Evolutionary conservation across 768 basidiomycete species (phyloP).

Genomic region (Mrakia frigida): DNA sequence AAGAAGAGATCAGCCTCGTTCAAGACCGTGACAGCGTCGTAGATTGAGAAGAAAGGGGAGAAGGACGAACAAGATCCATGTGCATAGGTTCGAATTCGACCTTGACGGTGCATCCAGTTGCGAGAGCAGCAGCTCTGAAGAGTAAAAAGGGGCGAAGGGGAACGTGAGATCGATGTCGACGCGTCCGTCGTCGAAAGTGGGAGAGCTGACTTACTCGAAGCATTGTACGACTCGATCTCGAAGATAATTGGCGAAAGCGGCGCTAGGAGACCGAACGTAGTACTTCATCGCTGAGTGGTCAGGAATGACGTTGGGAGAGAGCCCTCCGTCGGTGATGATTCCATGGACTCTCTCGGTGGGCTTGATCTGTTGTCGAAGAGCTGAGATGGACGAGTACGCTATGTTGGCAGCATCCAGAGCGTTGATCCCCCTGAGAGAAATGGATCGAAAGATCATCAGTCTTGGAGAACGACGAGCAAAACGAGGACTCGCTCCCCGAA

Average conservation of each 20-base stretch:
- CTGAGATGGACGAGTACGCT: slow-evolving; percentile 71
- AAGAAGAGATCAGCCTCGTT: too few species aligned
- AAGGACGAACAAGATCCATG: slow-evolving; percentile 21
- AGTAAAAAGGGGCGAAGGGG: background rate
- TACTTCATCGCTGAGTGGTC: slow-evolving; percentile 64
- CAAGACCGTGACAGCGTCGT: too few species aligned
- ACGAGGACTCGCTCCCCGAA: slow-evolving; percentile 13
- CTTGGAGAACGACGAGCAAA: background rate
- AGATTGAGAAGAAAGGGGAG: too few species aligned
- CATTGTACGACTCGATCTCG: slow-evolving; percentile 59
- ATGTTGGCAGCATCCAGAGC: slow-evolving; percentile 72
- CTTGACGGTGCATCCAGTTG: slow-evolving; percentile 35
- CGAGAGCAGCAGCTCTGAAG: slow-evolving; percentile 34
- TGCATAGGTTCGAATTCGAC: slow-evolving; percentile 31
- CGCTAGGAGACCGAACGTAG: slow-evolving; percentile 66
- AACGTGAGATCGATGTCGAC: background rate
- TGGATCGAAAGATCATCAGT: background rate
- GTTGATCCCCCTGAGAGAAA: slow-evolving; percentile 18
- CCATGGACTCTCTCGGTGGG: slow-evolving; percentile 77
- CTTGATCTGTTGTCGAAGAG: slow-evolving; percentile 78
- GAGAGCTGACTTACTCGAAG: background rate
- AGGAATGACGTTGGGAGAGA: slow-evolving; percentile 67
- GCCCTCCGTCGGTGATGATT: slow-evolving; percentile 62
- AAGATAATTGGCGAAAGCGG: slow-evolving; percentile 57
- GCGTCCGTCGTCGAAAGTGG: background rate